Conservation (phyloP, 2,329 filamentous ascomycete species). For the Helotiales sp. region DNA sequence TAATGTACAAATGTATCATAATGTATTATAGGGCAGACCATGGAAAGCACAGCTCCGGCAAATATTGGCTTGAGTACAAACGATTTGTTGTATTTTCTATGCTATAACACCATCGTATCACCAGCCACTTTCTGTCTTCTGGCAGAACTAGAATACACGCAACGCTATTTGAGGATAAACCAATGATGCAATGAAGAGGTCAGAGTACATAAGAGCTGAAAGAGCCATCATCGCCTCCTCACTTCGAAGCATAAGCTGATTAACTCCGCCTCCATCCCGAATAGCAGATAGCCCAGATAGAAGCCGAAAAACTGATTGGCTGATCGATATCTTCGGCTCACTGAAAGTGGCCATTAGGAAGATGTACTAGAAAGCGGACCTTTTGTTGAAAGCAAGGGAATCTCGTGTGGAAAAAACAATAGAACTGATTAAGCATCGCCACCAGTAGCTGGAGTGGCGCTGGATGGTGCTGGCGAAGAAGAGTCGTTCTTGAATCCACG, state of each 20-base stretch:
- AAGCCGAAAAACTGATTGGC: conserved; percentile 37
- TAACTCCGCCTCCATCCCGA: conserved; percentile 42
- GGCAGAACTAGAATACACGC: conserved; percentile 44
- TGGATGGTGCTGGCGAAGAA: conserved; percentile 54
- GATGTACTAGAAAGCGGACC: conserved; percentile 40
- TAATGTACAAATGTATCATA: conserved; percentile 24
- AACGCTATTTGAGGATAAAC: conserved; percentile 41
- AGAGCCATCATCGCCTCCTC: conserved; percentile 43
- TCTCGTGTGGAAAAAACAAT: conserved; percentile 27
- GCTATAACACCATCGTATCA: conserved; percentile 30
- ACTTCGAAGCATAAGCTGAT: conserved; percentile 43
- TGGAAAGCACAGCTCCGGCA: background rate
- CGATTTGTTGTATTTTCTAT: conserved; percentile 42
- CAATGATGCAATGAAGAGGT: conserved; percentile 40
- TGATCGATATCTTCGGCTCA: conserved; percentile 38
- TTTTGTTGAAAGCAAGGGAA: conserved; percentile 40
- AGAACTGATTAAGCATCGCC: conserved; percentile 39
- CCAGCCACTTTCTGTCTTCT: conserved; percentile 37
- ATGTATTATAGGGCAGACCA: conserved; percentile 12
- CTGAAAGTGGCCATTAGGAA: conserved; percentile 41
- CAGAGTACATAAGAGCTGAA: conserved; percentile 44
- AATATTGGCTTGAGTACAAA: conserved; percentile 31
- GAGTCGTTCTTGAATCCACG: conserved; percentile 60
- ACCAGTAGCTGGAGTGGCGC: conserved; percentile 54
- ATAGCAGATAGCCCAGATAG: conserved; percentile 38